These are phyloP conservation scores for Coleophoma eucalyptorum DNA, from an alignment of 2,329 filamentous ascomycete genomes.

Conservation along the genomic window DNA sequence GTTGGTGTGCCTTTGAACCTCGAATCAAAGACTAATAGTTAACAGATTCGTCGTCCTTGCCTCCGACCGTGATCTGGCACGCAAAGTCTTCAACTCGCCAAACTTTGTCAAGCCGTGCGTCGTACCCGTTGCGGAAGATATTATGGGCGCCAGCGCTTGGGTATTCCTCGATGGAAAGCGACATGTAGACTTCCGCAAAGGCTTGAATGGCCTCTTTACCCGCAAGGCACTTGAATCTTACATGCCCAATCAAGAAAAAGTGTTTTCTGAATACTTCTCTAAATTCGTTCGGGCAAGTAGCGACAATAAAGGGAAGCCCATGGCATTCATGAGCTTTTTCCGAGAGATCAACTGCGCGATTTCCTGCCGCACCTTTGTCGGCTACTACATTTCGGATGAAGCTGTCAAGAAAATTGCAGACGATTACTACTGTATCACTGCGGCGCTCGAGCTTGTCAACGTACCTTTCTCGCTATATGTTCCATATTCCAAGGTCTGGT, in stretches of 20 bases:
- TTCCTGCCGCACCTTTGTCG: conserved; percentile 76
- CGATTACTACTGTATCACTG: conserved; percentile 76
- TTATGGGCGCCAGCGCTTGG: conserved; percentile 70
- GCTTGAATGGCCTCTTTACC: conserved; percentile 71
- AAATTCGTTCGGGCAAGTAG: conserved; percentile 60
- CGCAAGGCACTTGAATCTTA: conserved; percentile 67
- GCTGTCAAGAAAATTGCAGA: conserved; percentile 72
- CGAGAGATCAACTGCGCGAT: conserved; percentile 76
- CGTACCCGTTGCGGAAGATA: conserved; percentile 71
- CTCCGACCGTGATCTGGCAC: conserved; percentile 72
- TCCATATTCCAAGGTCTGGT: conserved; percentile 73
- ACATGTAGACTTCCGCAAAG: conserved; percentile 76
- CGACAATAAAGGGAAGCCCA: conserved; percentile 48
- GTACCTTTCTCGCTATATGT: conserved; percentile 67
- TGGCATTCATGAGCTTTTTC: conserved; percentile 68
- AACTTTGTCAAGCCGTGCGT: conserved; percentile 72
- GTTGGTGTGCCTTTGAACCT: background rate
- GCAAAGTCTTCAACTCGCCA: conserved; percentile 80
- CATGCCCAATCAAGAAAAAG: conserved; percentile 69
- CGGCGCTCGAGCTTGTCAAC: conserved; percentile 76
- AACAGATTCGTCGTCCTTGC: conserved; percentile 74
- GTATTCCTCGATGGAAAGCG: conserved; percentile 75
- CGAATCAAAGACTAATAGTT: background rate
- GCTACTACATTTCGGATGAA: conserved; percentile 71
- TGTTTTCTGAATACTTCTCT: conserved; percentile 68